Percentiles rank a stretch among this genome's conserved stretches.
Conservation (phyloP, 2,329 filamentous ascomycete species). For the Graphilbum ipis-grandicollis region DNA sequence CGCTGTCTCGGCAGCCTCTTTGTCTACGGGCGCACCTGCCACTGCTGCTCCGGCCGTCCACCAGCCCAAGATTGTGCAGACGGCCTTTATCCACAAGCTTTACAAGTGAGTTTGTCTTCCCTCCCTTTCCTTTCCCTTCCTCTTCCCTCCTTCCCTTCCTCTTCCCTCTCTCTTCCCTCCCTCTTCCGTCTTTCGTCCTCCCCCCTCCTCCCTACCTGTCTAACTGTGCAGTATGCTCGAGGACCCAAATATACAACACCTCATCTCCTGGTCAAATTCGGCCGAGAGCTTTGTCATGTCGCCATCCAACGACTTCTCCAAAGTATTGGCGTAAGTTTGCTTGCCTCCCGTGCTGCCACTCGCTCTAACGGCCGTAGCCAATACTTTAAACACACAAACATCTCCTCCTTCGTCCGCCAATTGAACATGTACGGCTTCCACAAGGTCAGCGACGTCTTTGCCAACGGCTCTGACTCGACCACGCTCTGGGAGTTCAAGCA, state of each 20-base stretch:
- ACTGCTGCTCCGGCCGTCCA: conserved; percentile 61
- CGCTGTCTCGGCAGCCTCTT: conserved; percentile 22
- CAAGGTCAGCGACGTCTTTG: conserved; percentile 98
- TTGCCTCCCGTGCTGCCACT: conserved; percentile 6
- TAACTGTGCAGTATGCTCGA: conserved; percentile 66
- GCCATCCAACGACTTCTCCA: conserved; percentile 90
- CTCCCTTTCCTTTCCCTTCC: no score
- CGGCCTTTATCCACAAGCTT: conserved; percentile 95
- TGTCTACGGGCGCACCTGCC: conserved; percentile 16
- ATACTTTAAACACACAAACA: conserved; percentile 99
- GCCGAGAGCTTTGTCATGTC: conserved; percentile 99
- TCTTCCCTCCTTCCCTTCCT: no score
- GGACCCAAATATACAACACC: conserved; percentile 77
- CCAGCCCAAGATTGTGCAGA: conserved; percentile 95
- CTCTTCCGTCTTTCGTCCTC: neutral
- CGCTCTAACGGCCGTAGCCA: conserved; percentile 36
- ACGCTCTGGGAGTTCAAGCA: conserved; percentile 99
- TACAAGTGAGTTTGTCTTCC: conserved; percentile 72
- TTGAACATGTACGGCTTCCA: conserved; percentile 99
- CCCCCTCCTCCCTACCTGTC: neutral
- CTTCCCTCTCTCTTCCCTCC: no score
- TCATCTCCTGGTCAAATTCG: conserved; percentile 89
- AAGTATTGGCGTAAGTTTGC: conserved; percentile 75
- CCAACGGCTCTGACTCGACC: conserved; percentile 82
- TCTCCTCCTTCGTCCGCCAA: conserved; percentile 94